Conservation (phyloP, 352 stramenopile genomes). For the Pythium guiyangense region DNA sequence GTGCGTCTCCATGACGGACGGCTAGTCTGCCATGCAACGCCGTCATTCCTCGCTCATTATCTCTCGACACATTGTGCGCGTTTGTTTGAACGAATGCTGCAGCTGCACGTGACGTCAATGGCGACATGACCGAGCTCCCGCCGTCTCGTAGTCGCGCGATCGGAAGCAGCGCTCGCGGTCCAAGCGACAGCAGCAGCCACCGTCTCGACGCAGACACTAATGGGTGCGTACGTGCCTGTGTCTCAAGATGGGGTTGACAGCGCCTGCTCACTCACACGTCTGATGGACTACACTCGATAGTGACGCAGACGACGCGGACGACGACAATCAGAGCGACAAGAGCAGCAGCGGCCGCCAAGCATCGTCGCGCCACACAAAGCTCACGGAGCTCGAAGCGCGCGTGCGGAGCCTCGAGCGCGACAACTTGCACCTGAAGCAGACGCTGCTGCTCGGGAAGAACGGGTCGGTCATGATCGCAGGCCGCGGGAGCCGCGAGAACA, state of each 20-base stretch:
- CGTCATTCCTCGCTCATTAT: too few species aligned
- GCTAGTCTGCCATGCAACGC: too few species aligned
- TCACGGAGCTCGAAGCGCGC: conserved; percentile 68
- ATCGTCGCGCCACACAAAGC: conserved; percentile 48
- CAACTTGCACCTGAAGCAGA: conserved; percentile 76
- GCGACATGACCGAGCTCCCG: too few species aligned
- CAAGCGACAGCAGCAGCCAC: too few species aligned
- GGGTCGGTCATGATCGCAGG: conserved; percentile 36
- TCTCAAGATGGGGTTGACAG: not conserved
- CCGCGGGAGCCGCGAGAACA: conserved; percentile 27
- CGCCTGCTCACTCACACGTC: not conserved
- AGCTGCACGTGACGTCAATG: too few species aligned
- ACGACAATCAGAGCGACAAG: conserved; percentile 19
- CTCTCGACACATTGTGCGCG: too few species aligned
- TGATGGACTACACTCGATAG: not conserved
- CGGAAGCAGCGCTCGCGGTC: too few species aligned
- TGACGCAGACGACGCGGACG: conserved; percentile 10
- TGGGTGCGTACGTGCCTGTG: not conserved
- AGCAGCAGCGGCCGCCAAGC: conserved; percentile 5
- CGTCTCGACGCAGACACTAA: not conserved
- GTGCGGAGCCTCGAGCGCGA: conserved; percentile 66
- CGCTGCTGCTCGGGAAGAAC: conserved; percentile 62
- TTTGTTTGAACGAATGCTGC: too few species aligned
- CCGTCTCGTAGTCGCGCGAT: too few species aligned
- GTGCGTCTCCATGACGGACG: too few species aligned